A percentile compares a stretch with the other conserved stretches of the same genome.
These are phyloP conservation scores for Dactylella cylindrospora DNA, from an alignment of 2,329 filamentous ascomycete genomes.

Conservation along the genomic window DNA sequence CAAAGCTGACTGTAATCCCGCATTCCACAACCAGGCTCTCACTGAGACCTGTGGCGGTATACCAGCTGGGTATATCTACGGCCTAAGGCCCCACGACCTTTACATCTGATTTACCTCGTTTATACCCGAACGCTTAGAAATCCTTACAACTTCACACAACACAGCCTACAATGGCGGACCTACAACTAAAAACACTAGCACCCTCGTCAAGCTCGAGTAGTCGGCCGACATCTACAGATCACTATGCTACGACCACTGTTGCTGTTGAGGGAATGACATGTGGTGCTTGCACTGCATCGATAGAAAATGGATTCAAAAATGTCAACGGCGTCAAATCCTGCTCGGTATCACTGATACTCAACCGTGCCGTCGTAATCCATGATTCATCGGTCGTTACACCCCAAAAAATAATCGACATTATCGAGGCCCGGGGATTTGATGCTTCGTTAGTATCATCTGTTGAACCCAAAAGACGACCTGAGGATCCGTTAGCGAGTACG, in stretches of 20 bases:
- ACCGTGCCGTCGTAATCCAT: conserved; percentile 85
- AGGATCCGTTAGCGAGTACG: conserved; percentile 25
- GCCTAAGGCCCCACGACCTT: too few species aligned
- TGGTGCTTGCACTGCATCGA: conserved; percentile 81
- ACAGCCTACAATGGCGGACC: conserved; percentile 28
- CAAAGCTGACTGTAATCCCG: too few species aligned
- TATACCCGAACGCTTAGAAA: too few species aligned
- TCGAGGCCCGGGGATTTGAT: conserved; percentile 89
- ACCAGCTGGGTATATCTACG: too few species aligned
- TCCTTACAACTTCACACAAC: too few species aligned
- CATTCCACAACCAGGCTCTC: too few species aligned
- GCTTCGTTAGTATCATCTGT: conserved; percentile 74
- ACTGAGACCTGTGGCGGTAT: too few species aligned
- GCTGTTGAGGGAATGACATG: conserved; percentile 95
- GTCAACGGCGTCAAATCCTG: conserved; percentile 80
- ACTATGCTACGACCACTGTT: conserved; percentile 71
- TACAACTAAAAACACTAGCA: conserved; percentile 37
- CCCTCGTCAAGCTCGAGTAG: conserved; percentile 11
- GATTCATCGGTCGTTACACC: conserved; percentile 57
- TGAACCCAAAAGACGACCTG: conserved; percentile 13
- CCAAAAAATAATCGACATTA: conserved; percentile 51
- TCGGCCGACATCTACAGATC: not conserved
- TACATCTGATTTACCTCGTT: too few species aligned
- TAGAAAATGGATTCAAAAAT: conserved; percentile 77
- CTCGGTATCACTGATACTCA: conserved; percentile 90